Conservation (phyloP, 2,329 filamentous ascomycete species). For the Calonectria pseudoturangicola region DNA sequence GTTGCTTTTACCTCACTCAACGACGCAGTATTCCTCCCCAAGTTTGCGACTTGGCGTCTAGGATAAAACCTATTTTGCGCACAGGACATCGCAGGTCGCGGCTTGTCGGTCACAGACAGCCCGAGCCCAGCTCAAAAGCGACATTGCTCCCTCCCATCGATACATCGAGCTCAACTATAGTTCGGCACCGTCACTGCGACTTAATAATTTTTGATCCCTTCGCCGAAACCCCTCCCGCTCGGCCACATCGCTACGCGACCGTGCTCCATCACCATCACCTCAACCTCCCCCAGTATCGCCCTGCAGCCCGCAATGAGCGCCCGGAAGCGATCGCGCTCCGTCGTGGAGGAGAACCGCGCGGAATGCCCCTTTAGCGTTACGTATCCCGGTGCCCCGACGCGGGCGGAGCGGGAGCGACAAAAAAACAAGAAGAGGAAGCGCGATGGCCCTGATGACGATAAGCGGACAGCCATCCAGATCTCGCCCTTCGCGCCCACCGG, state of each 20-base stretch:
- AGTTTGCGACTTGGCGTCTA: constrained; percentile 55
- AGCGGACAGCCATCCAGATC: constrained; percentile 69
- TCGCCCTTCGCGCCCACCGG: constrained; percentile 73
- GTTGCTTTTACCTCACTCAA: constrained; percentile 53
- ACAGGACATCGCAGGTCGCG: constrained; percentile 57
- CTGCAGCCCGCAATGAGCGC: constrained; percentile 56
- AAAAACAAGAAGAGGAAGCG: constrained; percentile 69
- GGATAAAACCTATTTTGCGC: constrained; percentile 53
- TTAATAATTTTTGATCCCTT: constrained; percentile 42
- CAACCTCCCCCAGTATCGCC: constrained; percentile 34
- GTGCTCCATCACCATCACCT: constrained; percentile 45
- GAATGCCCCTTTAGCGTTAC: constrained; percentile 73
- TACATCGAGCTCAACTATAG: constrained; percentile 30
- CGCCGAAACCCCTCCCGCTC: constrained; percentile 54
- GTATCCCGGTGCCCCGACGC: constrained; percentile 55
- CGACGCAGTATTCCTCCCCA: constrained; percentile 43
- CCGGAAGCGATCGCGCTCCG: constrained; percentile 71
- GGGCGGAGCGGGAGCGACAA: constrained; percentile 60
- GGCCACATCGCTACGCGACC: constrained; percentile 49
- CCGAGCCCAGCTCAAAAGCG: constrained; percentile 52
- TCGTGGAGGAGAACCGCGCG: constrained; percentile 70
- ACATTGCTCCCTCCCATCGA: constrained; percentile 42
- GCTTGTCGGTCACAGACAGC: constrained; percentile 56
- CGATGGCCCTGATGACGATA: constrained; percentile 66
- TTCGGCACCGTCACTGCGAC: constrained; percentile 38